phyloP scores from a whole-genome alignment of 2,329 filamentous ascomycete genomes.

The Thielaviopsis populi region DNA sequence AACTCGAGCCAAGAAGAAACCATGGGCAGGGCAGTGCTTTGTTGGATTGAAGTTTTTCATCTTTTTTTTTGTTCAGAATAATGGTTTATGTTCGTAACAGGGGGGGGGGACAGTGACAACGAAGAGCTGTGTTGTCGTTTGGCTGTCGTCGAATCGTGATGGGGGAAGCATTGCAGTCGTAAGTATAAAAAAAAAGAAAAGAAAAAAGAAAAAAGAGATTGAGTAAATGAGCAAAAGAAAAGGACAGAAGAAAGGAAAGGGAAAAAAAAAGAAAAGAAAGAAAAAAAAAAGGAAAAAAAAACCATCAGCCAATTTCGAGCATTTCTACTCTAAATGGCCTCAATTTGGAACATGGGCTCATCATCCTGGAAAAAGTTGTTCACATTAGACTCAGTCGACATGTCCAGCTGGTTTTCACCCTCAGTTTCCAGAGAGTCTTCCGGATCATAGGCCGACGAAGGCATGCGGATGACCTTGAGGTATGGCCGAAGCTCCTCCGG shows the following conservation, averaged over 20 bases:
- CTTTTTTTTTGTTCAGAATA: constrained; percentile 12
- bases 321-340: not conserved
- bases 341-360: not conserved
- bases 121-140: not conserved
- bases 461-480: constrained; percentile 1
- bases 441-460: not conserved
- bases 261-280: not conserved
- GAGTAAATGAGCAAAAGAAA: not conserved
- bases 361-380: not conserved
- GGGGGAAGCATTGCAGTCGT: constrained; percentile 10
- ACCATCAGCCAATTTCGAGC: not conserved
- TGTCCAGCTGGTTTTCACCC: not conserved
- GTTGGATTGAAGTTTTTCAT: not conserved
- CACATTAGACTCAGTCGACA: not conserved
- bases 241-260: not conserved
- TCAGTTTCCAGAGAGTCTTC: constrained; percentile 3
- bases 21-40: constrained; percentile 1
- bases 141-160: constrained; percentile 1
- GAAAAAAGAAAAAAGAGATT: not conserved
- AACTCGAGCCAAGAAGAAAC: not conserved
- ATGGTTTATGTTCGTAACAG: constrained; percentile 5
- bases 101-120: not conserved
- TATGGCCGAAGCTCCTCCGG: constrained; percentile 15
- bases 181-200: not conserved
- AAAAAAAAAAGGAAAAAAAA: not conserved